Conservation (phyloP, 176 grass and related monocot species). For the Aechmea fasciata region DNA sequence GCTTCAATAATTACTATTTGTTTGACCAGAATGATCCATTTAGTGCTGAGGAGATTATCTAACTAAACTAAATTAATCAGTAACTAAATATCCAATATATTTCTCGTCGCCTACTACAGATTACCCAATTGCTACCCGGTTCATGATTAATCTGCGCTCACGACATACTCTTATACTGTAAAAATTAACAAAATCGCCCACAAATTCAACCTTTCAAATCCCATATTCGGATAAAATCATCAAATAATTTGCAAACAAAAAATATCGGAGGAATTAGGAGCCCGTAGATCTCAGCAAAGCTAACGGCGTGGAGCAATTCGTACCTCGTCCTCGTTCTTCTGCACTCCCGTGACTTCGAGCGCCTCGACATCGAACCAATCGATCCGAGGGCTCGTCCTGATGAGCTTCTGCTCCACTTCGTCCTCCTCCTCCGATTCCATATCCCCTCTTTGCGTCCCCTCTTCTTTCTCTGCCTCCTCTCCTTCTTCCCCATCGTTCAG, state of each 20-base stretch:
- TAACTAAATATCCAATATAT: no score
- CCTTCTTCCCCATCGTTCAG: slow-evolving; percentile 35
- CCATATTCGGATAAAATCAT: no score
- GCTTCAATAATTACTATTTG: no score
- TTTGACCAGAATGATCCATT: no score
- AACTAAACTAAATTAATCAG: no score
- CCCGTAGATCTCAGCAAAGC: neutral
- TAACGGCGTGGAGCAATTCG: neutral
- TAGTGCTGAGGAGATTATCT: no score
- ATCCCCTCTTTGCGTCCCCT: neutral
- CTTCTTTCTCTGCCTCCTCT: slow-evolving; percentile 12
- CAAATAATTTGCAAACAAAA: neutral
- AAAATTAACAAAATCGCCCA: no score
- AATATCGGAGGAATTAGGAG: neutral
- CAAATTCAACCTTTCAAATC: no score
- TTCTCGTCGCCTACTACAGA: no score
- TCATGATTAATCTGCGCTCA: no score
- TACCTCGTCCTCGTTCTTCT: slow-evolving; percentile 37
- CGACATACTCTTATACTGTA: no score
- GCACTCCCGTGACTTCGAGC: slow-evolving; percentile 57
- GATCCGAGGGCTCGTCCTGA: slow-evolving; percentile 53
- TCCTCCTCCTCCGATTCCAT: slow-evolving; percentile 16
- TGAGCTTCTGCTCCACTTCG: slow-evolving; percentile 32
- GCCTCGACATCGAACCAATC: slow-evolving; percentile 87
- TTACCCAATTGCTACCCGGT: no score